Percentiles rank a stretch among this genome's conserved stretches.
Conservation (phyloP, 2,329 filamentous ascomycete species). For the Myriosclerotinia duriaeana region DNA sequence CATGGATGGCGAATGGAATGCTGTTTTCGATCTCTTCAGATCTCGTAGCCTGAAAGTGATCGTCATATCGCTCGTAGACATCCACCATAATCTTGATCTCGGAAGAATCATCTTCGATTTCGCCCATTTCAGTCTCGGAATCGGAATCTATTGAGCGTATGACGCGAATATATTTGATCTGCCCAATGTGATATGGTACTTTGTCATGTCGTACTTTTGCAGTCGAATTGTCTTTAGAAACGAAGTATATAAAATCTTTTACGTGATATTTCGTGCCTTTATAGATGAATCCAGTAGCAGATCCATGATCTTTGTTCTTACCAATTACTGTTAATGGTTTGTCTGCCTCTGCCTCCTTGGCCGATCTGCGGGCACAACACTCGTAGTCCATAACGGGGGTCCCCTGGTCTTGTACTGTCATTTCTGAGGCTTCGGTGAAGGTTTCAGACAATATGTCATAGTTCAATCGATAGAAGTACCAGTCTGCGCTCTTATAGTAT, state of each 20-base stretch:
- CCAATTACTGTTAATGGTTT: background rate
- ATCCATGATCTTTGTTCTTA: background rate
- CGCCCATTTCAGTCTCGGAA: background rate
- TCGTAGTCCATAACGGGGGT: background rate
- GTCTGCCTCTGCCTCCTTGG: background rate
- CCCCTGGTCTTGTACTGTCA: background rate
- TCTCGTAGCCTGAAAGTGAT: constrained; percentile 2
- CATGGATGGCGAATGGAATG: constrained; percentile 9
- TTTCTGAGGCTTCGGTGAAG: constrained; percentile 19
- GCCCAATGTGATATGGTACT: constrained; percentile 26
- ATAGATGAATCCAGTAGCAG: background rate
- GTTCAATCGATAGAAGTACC: constrained; percentile 26
- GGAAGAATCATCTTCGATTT: background rate
- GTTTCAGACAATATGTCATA: constrained; percentile 11
- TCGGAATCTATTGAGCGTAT: background rate
- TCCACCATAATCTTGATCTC: constrained; percentile 3
- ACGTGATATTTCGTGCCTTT: constrained; percentile 18
- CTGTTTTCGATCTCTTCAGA: background rate
- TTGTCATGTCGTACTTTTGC: background rate
- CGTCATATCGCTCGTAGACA: constrained; percentile 25
- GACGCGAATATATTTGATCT: constrained; percentile 21
- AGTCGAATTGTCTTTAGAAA: background rate
- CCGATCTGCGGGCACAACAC: background rate
- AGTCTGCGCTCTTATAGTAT: background rate
- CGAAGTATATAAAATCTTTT: constrained; percentile 29